A percentile compares a stretch with the other conserved stretches of the same genome.
Conservation (phyloP, 202 grass and related monocot genomes). For the Brachypodium distachyon region DNA sequence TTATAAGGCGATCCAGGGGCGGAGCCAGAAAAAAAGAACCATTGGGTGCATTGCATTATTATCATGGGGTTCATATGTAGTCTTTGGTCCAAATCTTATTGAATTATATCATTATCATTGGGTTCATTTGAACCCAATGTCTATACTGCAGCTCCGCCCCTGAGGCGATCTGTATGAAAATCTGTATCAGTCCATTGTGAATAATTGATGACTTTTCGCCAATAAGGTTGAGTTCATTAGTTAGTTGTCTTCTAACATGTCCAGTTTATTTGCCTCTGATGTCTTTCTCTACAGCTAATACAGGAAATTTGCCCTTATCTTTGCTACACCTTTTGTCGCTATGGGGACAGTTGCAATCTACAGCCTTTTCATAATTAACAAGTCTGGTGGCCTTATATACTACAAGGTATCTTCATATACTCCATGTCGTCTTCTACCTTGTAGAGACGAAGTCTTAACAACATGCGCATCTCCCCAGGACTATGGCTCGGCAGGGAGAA, state of each 20-base stretch:
- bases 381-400: constrained; percentile 92
- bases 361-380: constrained; percentile 96
- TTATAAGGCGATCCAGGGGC: no score
- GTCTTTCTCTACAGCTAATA: constrained; percentile 9
- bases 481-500: constrained; percentile 71
- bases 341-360: constrained; percentile 77
- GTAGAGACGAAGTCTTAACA: constrained; percentile 4
- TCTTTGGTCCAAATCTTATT: no score
- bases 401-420: constrained; percentile 53
- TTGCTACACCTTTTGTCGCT: background rate
- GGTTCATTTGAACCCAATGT: no score
- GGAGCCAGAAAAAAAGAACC: no score
- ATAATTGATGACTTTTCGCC: background rate
- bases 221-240: background rate
- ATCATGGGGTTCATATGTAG: no score
- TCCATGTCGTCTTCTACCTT: background rate
- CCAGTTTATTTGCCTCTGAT: background rate
- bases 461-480: constrained; percentile 38
- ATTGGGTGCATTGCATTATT: no score
- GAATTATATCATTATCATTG: no score
- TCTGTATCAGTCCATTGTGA: background rate
- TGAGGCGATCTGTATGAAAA: background rate
- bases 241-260: background rate
- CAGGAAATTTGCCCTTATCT: background rate
- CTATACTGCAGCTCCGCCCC: no score